These are phyloP conservation scores for Fragilariopsis cylindrus DNA, from an alignment of 108 stramenopile species.

Conservation along the genomic window DNA sequence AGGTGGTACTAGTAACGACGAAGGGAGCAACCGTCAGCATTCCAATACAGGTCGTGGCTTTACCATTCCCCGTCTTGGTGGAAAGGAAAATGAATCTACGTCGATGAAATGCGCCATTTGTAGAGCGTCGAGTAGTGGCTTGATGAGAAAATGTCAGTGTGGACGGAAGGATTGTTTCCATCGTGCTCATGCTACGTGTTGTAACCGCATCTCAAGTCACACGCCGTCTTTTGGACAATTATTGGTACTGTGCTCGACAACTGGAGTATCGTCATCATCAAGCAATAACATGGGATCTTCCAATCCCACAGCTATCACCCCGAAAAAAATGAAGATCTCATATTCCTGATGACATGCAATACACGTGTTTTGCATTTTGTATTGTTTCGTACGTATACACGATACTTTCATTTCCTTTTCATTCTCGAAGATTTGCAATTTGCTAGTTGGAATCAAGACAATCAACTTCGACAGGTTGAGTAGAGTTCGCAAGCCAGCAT, in stretches of 20 bases:
- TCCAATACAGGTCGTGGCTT: neutral
- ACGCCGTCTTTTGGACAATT: neutral
- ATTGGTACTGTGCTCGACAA: neutral
- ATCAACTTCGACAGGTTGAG: too few relatives aligned
- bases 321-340: neutral
- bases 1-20: neutral
- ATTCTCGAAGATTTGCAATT: too few relatives aligned
- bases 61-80: slow-evolving; percentile 8
- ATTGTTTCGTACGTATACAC: too few relatives aligned
- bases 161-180: neutral
- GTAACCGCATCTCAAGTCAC: neutral
- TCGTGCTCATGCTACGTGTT: slow-evolving; percentile 15
- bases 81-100: neutral
- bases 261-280: neutral
- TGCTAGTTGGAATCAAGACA: too few relatives aligned
- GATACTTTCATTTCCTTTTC: too few relatives aligned
- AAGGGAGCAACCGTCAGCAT: neutral
- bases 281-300: neutral
- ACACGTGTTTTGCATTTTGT: too few relatives aligned
- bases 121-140: neutral
- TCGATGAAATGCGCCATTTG: slow-evolving; percentile 16
- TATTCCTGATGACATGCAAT: too few relatives aligned
- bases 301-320: neutral
- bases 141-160: slow-evolving; percentile 18
- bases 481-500: too few relatives aligned